Evolutionary conservation across 208 protist genomes (phyloP), one percentile per base, ranked within the genome.

Genomic region (Trypanosoma melophagium): DNA sequence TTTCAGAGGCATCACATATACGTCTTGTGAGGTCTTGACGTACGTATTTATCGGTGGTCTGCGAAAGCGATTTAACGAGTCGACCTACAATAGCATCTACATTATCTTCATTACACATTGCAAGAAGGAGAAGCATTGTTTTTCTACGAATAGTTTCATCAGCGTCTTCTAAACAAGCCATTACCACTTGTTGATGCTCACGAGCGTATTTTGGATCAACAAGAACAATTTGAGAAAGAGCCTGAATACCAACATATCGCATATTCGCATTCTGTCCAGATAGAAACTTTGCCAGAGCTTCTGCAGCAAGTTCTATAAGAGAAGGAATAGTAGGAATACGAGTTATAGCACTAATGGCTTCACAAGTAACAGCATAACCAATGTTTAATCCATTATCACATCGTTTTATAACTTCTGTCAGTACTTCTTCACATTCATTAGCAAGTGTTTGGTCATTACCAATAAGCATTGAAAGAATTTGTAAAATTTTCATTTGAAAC

Each of bases 71-170:
- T n/a, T 77, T 71, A n/a, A 98, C 61, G 14, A 99, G 71, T 53
- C 91, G 89, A 2, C 84, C 77, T 5, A 91, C 81, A 60, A 99
- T 96, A 22, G 94, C 69, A 42, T 76, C 77, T 10, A 98, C 90
- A 74, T 99, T 99, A 58, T 86, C 65, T 8, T 79, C 60, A 74
- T 98, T 98, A 31, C 94, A 97, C 93, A 99, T 98, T 21, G 81
- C 71, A 74, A 94, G 96, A 35, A 99, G 89, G 47, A 99, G 74
- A 58, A 96, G 89, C 21, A 98, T 82, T 28, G 91, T 95, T 60
- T 97, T 98, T 25, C 94, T 75, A 22, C 92, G 92, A n/a, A 99
- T 87, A 0, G 95, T 98, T 21, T 98, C 93, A 77, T 98, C 97
- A 3, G 60, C 54, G 60, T 95, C 89, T 45, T 98, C 97, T 0